Percentiles rank a stretch among this genome's conserved stretches.
phyloP scores from a whole-genome alignment of 495 filamentous ascomycete genomes.

The Podospora pseudopauciseta region DNA sequence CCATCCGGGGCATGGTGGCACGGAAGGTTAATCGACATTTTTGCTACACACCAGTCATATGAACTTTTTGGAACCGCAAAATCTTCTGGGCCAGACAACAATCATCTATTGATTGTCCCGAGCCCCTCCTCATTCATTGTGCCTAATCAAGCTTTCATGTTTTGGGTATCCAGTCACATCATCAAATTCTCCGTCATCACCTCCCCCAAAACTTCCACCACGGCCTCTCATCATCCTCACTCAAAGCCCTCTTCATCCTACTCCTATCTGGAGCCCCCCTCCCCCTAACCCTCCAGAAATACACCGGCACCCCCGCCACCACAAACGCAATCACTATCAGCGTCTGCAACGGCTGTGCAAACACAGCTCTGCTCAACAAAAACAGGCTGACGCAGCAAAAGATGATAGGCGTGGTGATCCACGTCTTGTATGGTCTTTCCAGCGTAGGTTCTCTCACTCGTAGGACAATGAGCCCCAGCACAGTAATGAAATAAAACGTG shows the following conservation, averaged over 20 bases:
- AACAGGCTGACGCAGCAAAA: constrained; percentile 98
- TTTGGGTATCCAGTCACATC: not conserved
- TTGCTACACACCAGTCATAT: not conserved
- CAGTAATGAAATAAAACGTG: constrained; percentile 93
- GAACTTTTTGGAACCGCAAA: not conserved
- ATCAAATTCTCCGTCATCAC: constrained; percentile 6
- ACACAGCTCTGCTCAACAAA: constrained; percentile 78
- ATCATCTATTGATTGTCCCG: not conserved
- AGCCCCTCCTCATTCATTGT: not conserved
- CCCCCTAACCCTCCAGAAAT: constrained; percentile 76
- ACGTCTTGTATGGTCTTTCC: constrained; percentile 86
- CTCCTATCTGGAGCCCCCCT: constrained; percentile 52
- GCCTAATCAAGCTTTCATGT: not conserved
- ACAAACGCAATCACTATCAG: constrained; percentile 81
- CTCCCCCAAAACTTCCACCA: constrained; percentile 49
- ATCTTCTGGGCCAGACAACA: not conserved
- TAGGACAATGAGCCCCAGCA: constrained; percentile 87
- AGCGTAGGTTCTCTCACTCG: constrained; percentile 83
- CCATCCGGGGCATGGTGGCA: not conserved
- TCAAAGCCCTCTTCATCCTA: constrained; percentile 32
- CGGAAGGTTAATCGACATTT: not conserved
- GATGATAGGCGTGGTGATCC: constrained; percentile 94
- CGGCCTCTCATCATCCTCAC: constrained; percentile 22
- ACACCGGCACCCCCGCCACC: constrained; percentile 76
- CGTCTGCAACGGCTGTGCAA: constrained; percentile 86